These are phyloP conservation scores for Plasmodium yoelii DNA, from an alignment of 169 alveolate genomes.

Conservation along the genomic window DNA sequence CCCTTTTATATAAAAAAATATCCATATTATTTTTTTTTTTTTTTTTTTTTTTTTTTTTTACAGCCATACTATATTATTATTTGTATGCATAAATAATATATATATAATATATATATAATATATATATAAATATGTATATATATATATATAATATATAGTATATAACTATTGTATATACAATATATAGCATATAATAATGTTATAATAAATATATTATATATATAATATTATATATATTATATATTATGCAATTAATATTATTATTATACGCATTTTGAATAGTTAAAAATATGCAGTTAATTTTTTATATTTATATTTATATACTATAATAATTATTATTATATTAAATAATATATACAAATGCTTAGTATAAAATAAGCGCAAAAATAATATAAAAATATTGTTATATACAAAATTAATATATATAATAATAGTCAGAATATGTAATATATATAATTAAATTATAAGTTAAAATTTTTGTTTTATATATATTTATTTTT, in stretches of 20 bases:
- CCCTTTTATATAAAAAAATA: too few relatives aligned
- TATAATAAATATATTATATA: background rate
- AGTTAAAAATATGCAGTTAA: background rate
- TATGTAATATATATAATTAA: too few relatives aligned
- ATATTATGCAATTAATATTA: background rate
- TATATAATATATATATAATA: background rate
- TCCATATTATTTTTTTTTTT: too few relatives aligned
- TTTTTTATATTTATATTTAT: background rate
- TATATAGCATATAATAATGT: background rate
- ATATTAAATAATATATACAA: background rate
- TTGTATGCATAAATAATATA: background rate
- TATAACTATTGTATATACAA: background rate
- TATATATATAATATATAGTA: background rate
- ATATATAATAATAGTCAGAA: too few relatives aligned
- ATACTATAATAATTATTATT: constrained; percentile 1
- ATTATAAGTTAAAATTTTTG: too few relatives aligned
- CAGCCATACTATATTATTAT: too few relatives aligned
- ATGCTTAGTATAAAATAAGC: too few relatives aligned
- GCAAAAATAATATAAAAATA: too few relatives aligned
- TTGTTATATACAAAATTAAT: too few relatives aligned
- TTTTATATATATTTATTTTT: background rate
- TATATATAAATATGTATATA: background rate
- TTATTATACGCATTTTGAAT: too few relatives aligned
- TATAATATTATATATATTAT: background rate
- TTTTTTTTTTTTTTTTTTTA: too few relatives aligned